These are phyloP conservation scores for Neurospora tetraspora DNA, from an alignment of 495 filamentous ascomycete genomes.

Conservation along the genomic window DNA sequence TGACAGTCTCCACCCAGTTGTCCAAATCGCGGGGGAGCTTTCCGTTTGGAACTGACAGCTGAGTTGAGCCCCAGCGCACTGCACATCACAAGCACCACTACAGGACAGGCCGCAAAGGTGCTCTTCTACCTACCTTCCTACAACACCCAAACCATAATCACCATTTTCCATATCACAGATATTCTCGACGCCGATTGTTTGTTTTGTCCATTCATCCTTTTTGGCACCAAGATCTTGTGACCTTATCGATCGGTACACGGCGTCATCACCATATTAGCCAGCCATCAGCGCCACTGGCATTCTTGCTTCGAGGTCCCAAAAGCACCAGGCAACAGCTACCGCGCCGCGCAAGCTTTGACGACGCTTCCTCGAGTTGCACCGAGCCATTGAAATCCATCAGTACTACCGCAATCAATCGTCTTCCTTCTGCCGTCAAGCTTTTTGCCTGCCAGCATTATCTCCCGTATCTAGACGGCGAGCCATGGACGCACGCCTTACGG, in stretches of 20 bases:
- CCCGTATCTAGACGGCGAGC: not conserved
- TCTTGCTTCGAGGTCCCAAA: not conserved
- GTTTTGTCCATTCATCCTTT: not conserved
- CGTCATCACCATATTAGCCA: not conserved
- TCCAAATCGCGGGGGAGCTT: constrained; percentile 10
- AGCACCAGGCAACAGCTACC: not conserved
- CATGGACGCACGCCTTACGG: constrained; percentile 30
- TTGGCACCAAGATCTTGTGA: not conserved
- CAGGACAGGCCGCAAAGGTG: not conserved
- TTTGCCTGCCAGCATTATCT: not conserved
- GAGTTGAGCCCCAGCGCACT: not conserved
- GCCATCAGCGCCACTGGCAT: not conserved
- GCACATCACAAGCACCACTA: not conserved
- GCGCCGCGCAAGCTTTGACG: not conserved
- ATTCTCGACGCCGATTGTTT: not conserved
- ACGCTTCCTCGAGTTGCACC: not conserved
- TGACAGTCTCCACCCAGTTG: not conserved
- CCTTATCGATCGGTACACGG: not conserved
- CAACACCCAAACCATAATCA: not conserved
- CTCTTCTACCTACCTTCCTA: not conserved
- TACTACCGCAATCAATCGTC: not conserved
- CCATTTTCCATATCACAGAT: not conserved
- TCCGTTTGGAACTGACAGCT: not conserved
- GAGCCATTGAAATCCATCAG: not conserved
- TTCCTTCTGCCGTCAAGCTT: not conserved